These are phyloP conservation scores for Rubus parviflorus DNA, from an alignment of 306 rosid species.

Conservation along the genomic window DNA sequence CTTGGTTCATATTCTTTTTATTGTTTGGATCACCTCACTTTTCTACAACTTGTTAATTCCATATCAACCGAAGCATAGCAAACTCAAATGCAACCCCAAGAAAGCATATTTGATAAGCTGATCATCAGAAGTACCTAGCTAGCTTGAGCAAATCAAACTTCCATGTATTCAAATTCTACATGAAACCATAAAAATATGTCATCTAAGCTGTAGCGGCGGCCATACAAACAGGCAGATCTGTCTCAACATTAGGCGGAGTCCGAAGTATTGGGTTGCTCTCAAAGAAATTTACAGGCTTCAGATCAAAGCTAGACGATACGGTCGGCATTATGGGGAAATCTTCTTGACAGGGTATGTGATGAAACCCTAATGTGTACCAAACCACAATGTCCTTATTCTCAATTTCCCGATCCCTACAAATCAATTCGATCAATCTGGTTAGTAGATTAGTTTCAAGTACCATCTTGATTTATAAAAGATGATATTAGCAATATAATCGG, in stretches of 20 bases:
- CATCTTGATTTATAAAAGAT: background rate
- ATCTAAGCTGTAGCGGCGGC: conserved; percentile 39
- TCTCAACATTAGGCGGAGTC: conserved; percentile 52
- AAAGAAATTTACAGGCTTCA: conserved; percentile 87
- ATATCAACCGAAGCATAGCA: background rate
- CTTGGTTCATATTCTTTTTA: conserved; percentile 35
- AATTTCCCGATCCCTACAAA: conserved; percentile 69
- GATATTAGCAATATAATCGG: too few species aligned
- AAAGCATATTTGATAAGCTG: background rate
- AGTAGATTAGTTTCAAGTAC: background rate
- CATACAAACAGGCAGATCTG: conserved; percentile 73
- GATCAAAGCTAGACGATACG: conserved; percentile 75
- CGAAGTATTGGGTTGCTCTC: conserved; percentile 80
- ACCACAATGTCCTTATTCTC: conserved; percentile 85
- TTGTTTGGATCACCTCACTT: background rate
- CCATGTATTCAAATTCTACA: background rate
- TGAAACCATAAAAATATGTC: background rate
- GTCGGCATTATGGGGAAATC: conserved; percentile 90
- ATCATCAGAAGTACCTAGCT: background rate
- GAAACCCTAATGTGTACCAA: conserved; percentile 94
- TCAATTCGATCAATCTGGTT: background rate
- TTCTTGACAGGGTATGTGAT: conserved; percentile 92
- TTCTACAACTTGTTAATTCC: background rate
- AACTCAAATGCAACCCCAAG: background rate
- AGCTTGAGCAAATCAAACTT: background rate